A percentile compares a stretch with the other conserved stretches of the same genome.
Conservation (phyloP, 163 green algal species). For the Scenedesmus sp. region DNA sequence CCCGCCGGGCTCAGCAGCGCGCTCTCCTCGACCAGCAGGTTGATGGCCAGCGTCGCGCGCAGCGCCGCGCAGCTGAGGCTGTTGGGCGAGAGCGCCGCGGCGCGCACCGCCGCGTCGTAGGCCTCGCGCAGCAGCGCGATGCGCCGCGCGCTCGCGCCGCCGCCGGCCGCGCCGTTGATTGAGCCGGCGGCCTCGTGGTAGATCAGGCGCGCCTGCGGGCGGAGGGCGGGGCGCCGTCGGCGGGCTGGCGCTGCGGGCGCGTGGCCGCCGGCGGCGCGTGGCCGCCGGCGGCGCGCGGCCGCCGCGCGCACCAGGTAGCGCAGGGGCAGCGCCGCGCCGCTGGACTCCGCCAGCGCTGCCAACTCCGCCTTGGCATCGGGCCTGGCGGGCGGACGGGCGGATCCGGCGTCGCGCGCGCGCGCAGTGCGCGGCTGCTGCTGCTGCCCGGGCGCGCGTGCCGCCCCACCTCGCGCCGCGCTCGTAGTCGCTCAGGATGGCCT, state of each 20-base stretch:
- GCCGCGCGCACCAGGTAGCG: slow-evolving; percentile 60
- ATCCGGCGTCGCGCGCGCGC: neutral
- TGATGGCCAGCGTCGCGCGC: slow-evolving; percentile 68
- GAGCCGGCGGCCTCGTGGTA: slow-evolving; percentile 69
- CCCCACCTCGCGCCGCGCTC: slow-evolving; percentile 30
- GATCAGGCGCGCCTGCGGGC: slow-evolving; percentile 62
- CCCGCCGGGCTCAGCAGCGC: slow-evolving; percentile 40
- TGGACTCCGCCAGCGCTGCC: slow-evolving; percentile 58
- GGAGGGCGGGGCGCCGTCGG: neutral
- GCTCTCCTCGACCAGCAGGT: slow-evolving; percentile 69
- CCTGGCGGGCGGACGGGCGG: slow-evolving; percentile 40
- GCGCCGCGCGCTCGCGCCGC: slow-evolving; percentile 19
- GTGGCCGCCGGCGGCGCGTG: neutral
- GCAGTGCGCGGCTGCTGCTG: slow-evolving; percentile 8
- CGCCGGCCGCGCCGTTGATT: slow-evolving; percentile 7
- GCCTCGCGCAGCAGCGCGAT: slow-evolving; percentile 59
- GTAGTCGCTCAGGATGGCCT: slow-evolving; percentile 28
- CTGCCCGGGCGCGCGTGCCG: neutral
- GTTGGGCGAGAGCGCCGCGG: slow-evolving; percentile 55
- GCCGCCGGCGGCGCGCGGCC: neutral
- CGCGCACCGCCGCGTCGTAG: slow-evolving; percentile 41
- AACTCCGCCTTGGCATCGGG: slow-evolving; percentile 67
- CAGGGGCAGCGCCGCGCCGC: slow-evolving; percentile 56
- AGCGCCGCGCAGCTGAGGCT: slow-evolving; percentile 64
- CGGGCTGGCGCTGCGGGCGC: neutral